Evolutionary conservation across 1,139 yeast species (phyloP), one percentile per base, ranked within the genome.

Genomic region (Protomyces inouyei): DNA sequence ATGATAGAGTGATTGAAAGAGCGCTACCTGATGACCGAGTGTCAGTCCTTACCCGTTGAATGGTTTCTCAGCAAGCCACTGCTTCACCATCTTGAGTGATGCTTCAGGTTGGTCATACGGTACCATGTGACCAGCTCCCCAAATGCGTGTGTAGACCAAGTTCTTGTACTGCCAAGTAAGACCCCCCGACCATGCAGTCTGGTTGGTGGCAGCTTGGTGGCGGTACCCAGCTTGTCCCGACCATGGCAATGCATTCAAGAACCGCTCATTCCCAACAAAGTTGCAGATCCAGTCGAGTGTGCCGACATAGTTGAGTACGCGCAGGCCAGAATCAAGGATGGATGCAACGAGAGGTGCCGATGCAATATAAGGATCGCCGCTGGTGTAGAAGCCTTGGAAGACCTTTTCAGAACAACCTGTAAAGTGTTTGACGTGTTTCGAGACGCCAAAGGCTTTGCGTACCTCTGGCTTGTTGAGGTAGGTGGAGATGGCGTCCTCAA

Each of bases 211-310:
- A 32, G 73, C 71, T 54, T 73, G 71, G 25, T 69, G 63, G 66
- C 73, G 73, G 69, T 76, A 74, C 66, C 72, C 71, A 52, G 75
- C 74, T 59, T 74, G 73, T n/a, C 78, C 77, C 23, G 72, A 68
- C 90, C 93, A 88, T 66, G 83, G 84, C 70, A 88, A 80, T 64
- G 75, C 79, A 70, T 86, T 79, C 55, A 89, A 78, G 95, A 95
- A 88, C 2, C 87, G 93, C 71, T 82, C 82, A 76, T 87, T 87
- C 67, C 96, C 96, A 70, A 88, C 80, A 95, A 96, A 88, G 78
- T 89, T 89, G 78, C 96, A 88, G 70, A 88, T 88, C 74, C 85
- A 88, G 76, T 89, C 96, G 77, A 88, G 87, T 76, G 88, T 96
- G 71, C 96, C 96, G 9, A 95, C 95, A 72, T 88, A 89, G 66